Conservation (phyloP, 176 grass and related monocot genomes). For the Oryza meridionalis region DNA sequence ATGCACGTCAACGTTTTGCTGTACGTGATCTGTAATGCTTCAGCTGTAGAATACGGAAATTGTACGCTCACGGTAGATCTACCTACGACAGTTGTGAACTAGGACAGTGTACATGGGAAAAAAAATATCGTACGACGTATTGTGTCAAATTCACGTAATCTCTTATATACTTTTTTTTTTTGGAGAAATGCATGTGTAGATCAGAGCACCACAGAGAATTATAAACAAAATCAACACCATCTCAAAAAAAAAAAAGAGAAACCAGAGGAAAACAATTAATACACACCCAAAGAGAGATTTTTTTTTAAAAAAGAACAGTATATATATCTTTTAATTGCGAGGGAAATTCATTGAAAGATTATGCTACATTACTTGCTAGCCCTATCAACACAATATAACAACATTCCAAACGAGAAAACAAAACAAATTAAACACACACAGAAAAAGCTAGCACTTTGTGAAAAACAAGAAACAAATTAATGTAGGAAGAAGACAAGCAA, state of each 20-base stretch:
- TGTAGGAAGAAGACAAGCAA: background rate
- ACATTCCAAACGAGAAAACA: background rate
- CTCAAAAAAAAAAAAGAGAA: background rate
- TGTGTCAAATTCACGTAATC: background rate
- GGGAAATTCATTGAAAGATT: background rate
- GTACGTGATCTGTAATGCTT: background rate
- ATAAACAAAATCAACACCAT: background rate
- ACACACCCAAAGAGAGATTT: too few relatives aligned
- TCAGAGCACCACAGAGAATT: background rate
- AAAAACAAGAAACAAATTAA: background rate
- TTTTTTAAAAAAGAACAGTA: too few relatives aligned
- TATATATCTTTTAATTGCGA: background rate
- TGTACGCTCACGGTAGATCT: background rate
- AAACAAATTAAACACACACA: too few relatives aligned
- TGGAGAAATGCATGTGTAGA: background rate
- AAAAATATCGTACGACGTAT: background rate
- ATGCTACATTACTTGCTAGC: background rate
- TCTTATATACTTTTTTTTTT: background rate
- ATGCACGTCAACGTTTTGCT: background rate
- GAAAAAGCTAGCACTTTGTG: too few relatives aligned
- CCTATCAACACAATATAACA: background rate
- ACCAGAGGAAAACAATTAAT: background rate
- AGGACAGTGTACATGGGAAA: background rate
- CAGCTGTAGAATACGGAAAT: background rate
- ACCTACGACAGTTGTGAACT: background rate